Base-by-base conservation (phyloP, 495 filamentous ascomycete species). In the Alectoria sarmentosa region DNA sequence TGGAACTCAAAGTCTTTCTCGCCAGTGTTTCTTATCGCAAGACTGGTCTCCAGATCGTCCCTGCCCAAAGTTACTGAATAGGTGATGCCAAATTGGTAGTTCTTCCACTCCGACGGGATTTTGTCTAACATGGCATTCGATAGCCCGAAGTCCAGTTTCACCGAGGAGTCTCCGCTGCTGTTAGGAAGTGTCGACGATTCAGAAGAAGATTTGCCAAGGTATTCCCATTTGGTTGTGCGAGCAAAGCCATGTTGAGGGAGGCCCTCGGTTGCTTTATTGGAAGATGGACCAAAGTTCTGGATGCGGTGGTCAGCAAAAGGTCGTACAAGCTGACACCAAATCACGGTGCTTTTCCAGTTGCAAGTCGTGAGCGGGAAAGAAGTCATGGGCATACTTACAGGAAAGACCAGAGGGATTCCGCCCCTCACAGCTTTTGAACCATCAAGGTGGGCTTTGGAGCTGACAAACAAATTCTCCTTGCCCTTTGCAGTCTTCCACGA, bases 181-280 rank as follows among this genome's bases (percentile, higher is more conserved):
- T 76, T 63, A 58, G 75, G 69, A 9, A 78, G 76, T 68, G 88
- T 86, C 30, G 82, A 85, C 44, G 82, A 90, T 84, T 81, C 91
- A 79, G 70, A 95, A 73, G 81, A 88, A 0, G 80, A 82, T 70
- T 85, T 85, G 65, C 84, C 84, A 41, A 86, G 74, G 61, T 84
- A 84, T 66, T 86, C 83, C 84, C 84, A 86, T 56, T 77, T 81
- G 56, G 88, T 89, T 67, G 84, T 92, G 61, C 95, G 90, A 32
- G 95, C 95, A 76, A 99, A 96, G 68, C 95, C 95, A 77, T 99
- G 95, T 75, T 97, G 93, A 17, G 93, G 88, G 21, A 99, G 87
- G 34, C 79, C 72, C 38, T 82, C 82, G 37, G 90, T 92, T 10
- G 86, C 80, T 57, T 89, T 84, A 73, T 90, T 83, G 66, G 84